Conservation (phyloP, 768 basidiomycete species). For the Holtermanniella nyarrowii region DNA sequence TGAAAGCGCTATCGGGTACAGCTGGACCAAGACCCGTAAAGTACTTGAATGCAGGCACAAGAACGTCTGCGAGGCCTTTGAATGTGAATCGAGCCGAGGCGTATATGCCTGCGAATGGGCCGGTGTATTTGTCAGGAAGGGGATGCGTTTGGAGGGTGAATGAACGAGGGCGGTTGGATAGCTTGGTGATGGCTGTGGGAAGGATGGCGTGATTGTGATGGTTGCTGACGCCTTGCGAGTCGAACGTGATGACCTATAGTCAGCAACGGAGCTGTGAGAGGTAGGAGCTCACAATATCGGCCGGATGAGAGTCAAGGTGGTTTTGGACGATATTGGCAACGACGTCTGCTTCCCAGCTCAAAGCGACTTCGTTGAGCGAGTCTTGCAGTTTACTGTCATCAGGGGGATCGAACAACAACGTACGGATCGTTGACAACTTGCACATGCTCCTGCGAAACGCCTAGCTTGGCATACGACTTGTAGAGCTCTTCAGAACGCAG, state of each 20-base stretch:
- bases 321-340: conserved; percentile 49
- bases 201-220: conserved; percentile 81
- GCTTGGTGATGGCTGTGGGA: conserved; percentile 48
- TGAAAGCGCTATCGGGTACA: too few relatives aligned
- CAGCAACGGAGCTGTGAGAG: not conserved
- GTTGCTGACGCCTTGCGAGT: conserved; percentile 60
- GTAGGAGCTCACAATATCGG: conserved; percentile 50
- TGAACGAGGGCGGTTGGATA: conserved; percentile 34
- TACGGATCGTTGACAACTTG: conserved; percentile 64
- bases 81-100: not conserved
- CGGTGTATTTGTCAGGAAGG: conserved; percentile 24
- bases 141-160: conserved; percentile 18
- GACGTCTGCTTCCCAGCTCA: conserved; percentile 48
- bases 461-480: conserved; percentile 57
- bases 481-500: conserved; percentile 53
- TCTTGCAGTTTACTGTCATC: conserved; percentile 5
- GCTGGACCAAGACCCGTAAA: too few relatives aligned
- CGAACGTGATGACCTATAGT: conserved; percentile 73
- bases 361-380: conserved; percentile 1
- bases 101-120: conserved; percentile 13
- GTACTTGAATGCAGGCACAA: not conserved
- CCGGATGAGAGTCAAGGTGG: conserved; percentile 51
- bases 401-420: conserved; percentile 32
- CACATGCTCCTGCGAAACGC: conserved; percentile 50
- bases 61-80: not conserved